Evolutionary conservation across 2,329 filamentous ascomycete species (phyloP).

Genomic region (Aspergillus floridensis): DNA sequence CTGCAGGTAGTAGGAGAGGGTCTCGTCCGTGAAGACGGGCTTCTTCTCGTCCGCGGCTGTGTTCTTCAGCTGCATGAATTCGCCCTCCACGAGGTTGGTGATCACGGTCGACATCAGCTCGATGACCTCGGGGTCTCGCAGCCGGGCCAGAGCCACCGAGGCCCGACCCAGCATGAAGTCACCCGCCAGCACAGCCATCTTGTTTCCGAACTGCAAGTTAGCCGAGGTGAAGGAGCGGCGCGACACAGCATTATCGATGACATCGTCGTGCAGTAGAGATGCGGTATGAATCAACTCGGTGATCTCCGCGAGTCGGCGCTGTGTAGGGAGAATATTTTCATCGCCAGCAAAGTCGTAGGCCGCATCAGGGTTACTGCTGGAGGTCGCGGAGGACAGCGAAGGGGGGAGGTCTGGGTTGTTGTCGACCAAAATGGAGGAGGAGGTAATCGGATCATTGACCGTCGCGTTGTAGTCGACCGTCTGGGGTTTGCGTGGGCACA

Average conservation of each 20-base stretch:
- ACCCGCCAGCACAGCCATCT: slow-evolving; percentile 97
- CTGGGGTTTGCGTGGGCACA: slow-evolving; percentile 62
- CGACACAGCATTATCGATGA: slow-evolving; percentile 88
- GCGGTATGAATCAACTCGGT: slow-evolving; percentile 97
- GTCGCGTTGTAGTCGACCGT: slow-evolving; percentile 39
- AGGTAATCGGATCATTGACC: slow-evolving; percentile 62
- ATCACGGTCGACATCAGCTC: slow-evolving; percentile 95
- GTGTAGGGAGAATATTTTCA: slow-evolving; percentile 76
- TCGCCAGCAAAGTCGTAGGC: slow-evolving; percentile 45
- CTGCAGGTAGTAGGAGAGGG: slow-evolving; percentile 88
- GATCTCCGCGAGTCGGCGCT: slow-evolving; percentile 90
- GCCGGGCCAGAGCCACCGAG: slow-evolving; percentile 84
- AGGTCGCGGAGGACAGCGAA: slow-evolving; percentile 50
- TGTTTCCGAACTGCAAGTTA: slow-evolving; percentile 95
- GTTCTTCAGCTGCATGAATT: slow-evolving; percentile 99
- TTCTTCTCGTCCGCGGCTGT: slow-evolving; percentile 82
- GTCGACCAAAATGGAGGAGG: slow-evolving; percentile 67
- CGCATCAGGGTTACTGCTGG: slow-evolving; percentile 27
- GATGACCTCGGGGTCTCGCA: slow-evolving; percentile 90
- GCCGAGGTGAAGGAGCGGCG: slow-evolving; percentile 82
- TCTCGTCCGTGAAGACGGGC: slow-evolving; percentile 82
- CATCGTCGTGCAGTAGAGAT: slow-evolving; percentile 94
- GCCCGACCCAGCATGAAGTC: slow-evolving; percentile 92
- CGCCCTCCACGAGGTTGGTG: slow-evolving; percentile 94
- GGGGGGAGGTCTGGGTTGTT: slow-evolving; percentile 66